phyloP scores from a whole-genome alignment of 2,329 filamentous ascomycete species.

The Xylariaceae sp. region DNA sequence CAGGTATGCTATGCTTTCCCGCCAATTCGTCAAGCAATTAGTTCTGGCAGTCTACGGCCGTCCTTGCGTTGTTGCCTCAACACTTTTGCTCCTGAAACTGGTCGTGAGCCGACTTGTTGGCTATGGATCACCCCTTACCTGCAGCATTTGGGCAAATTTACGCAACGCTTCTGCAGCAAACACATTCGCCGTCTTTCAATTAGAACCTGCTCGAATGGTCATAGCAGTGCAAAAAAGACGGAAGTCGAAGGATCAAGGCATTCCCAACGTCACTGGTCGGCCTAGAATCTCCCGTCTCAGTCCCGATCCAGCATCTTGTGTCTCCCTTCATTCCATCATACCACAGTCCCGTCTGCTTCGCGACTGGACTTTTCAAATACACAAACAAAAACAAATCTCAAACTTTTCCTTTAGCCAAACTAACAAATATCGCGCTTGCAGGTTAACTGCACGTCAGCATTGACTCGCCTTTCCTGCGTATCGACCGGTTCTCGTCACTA shows the following conservation, averaged over 20 bases:
- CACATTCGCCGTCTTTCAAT: no score
- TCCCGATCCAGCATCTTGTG: slow-evolving; percentile 18
- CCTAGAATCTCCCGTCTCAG: slow-evolving; percentile 20
- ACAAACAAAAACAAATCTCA: slow-evolving; percentile 25
- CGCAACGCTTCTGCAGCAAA: no score
- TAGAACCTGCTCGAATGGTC: no score
- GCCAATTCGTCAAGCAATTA: no score
- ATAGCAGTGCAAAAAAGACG: background rate
- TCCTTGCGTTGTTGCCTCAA: no score
- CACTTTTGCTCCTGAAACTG: no score
- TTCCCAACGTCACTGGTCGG: slow-evolving; percentile 25
- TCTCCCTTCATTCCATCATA: slow-evolving; percentile 35
- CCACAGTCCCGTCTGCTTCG: slow-evolving; percentile 19
- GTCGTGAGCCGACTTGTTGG: no score
- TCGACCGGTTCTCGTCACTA: slow-evolving; percentile 1
- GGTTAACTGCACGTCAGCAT: slow-evolving; percentile 8
- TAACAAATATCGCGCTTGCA: slow-evolving; percentile 20
- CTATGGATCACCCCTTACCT: no score
- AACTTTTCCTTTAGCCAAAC: slow-evolving; percentile 15
- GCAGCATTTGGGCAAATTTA: no score
- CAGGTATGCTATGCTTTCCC: no score
- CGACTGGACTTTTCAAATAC: slow-evolving; percentile 8
- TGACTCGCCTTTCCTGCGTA: slow-evolving; percentile 1
- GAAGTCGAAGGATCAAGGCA: slow-evolving; percentile 22
- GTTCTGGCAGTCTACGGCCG: no score